Evolutionary conservation across 768 basidiomycete species (phyloP), one percentile per base, ranked within the genome.

Genomic region (Obba rivulosa): DNA sequence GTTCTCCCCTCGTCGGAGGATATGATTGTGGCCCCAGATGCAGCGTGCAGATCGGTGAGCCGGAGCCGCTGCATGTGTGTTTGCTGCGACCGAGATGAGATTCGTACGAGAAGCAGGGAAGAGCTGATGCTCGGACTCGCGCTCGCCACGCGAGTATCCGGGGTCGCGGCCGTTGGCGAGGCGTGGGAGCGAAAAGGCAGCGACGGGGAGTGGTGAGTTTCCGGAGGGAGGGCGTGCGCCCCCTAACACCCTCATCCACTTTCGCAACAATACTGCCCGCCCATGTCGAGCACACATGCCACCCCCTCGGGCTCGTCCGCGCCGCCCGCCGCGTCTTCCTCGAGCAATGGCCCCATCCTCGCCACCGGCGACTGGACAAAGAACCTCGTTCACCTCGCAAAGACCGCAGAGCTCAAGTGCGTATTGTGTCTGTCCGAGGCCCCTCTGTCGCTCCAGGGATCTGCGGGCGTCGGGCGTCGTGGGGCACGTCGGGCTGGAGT

Each of bases 331-430:
- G 25, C 41, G 2, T 4, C 60, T 46, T 40, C 49, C 34, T 20
- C 37, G 23, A 17, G 52, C 53, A 43, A 44, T n/a, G 57, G 60
- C 4, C 80, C 83, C n/a, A 66, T 89, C 43, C 75, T 92, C 42
- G 87, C 89, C 3, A 83, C 80, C 17, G 89, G 87, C 8, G 87
- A 91, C 64, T 92, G 89, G 89, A 89, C 87, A 22, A 85, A 84
- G 57, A 86, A 89, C 65, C 75, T 92, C 37, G 84, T 92, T 25
- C 86, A 91, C 45, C 75, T 92, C 10, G 89, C 89, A 5, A 91
- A 87, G 69, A 88, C 86, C 1, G 89, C 89, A 8, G 89, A 92
- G 62, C 75, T 92, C 59, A 92, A 92, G 89, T 92, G 64, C 57
- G 86, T 77, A 5, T 20, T 41, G 34, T 22, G 34, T 41, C 40